Conservation (phyloP, 768 basidiomycete species). For the Lactarius quietus region DNA sequence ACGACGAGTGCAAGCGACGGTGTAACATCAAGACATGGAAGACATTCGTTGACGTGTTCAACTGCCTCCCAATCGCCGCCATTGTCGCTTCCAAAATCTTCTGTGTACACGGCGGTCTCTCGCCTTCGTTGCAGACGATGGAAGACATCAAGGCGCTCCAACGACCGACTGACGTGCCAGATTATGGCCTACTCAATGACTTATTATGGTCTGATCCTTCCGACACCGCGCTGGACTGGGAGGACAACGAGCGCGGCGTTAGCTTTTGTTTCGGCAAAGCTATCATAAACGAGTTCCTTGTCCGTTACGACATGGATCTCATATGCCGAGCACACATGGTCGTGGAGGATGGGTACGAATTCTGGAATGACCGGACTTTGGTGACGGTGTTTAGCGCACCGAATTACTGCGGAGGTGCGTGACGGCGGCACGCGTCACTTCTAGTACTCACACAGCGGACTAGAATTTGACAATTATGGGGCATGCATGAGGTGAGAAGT, state of each 20-base stretch:
- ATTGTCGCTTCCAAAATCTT: conserved; percentile 99
- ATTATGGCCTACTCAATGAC: conserved; percentile 96
- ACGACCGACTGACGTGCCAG: conserved; percentile 96
- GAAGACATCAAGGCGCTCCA: conserved; percentile 98
- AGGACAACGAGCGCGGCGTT: conserved; percentile 98
- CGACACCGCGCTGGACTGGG: conserved; percentile 97
- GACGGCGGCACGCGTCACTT: conserved; percentile 9
- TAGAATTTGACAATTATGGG: conserved; percentile 94
- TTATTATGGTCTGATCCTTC: conserved; percentile 98
- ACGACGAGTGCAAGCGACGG: conserved; percentile 99
- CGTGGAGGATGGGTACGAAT: conserved; percentile 98
- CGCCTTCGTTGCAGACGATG: conserved; percentile 91
- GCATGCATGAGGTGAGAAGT: conserved; percentile 83
- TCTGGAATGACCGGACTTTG: conserved; percentile 98
- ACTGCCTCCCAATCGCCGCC: conserved; percentile 96
- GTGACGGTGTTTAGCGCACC: conserved; percentile 99
- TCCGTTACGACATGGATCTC: conserved; percentile 96
- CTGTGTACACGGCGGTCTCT: conserved; percentile 96
- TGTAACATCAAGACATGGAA: conserved; percentile 99
- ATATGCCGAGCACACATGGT: conserved; percentile 99
- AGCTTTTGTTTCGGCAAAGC: conserved; percentile 99
- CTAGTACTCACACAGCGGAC: conserved; percentile 24
- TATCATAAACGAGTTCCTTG: conserved; percentile 94
- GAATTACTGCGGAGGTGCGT: conserved; percentile 92
- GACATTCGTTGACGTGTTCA: conserved; percentile 99